phyloP scores from a whole-genome alignment of 148 eudicot species.

The Camellia sinensis region DNA sequence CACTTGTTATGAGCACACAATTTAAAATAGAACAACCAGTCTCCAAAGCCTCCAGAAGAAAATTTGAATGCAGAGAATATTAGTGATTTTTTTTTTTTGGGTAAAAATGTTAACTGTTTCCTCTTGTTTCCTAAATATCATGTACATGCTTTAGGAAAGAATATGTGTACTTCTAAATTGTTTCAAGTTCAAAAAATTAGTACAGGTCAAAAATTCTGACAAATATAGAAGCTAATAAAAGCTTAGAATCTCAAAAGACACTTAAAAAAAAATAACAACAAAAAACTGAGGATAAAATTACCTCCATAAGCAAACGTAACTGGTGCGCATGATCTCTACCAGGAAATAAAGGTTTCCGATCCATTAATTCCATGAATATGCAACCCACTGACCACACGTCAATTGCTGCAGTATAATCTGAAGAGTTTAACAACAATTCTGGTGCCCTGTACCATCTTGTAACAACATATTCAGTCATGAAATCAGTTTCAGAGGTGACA shows the following conservation, averaged over 20 bases:
- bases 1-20: neutral
- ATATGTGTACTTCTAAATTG: neutral
- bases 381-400: constrained; percentile 99
- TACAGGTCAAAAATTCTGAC: neutral
- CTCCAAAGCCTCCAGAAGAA: neutral
- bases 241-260: neutral
- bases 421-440: constrained; percentile 82
- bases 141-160: neutral
- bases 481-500: constrained; percentile 86
- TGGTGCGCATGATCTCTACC: constrained; percentile 99
- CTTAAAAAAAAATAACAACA: neutral
- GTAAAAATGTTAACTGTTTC: too few relatives aligned
- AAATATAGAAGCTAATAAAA: constrained; percentile 1
- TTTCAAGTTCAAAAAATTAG: neutral
- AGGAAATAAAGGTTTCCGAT: constrained; percentile 90
- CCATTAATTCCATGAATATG: constrained; percentile 98
- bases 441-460: constrained; percentile 98
- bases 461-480: constrained; percentile 97
- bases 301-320: constrained; percentile 90
- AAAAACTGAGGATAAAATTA: constrained; percentile 13
- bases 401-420: constrained; percentile 93
- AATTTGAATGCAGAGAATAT: neutral
- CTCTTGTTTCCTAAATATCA: too few relatives aligned
- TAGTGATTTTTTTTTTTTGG: too few relatives aligned
- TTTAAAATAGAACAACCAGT: neutral